phyloP scores from a whole-genome alignment of 2,329 filamentous ascomycete genomes.

The Aspergillus luchuensis region DNA sequence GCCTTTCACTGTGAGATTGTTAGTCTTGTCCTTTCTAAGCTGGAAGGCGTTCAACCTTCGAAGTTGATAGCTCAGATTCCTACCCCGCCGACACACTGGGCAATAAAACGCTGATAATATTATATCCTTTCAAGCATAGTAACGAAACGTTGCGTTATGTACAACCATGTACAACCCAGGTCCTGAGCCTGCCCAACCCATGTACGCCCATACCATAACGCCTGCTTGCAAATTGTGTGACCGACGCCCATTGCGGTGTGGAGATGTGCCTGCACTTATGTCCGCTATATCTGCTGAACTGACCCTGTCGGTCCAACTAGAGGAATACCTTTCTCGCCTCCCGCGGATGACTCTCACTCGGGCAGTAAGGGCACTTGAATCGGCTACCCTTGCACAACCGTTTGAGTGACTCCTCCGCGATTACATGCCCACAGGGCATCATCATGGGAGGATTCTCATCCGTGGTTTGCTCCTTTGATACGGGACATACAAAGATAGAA shows the following conservation, averaged over 20 bases:
- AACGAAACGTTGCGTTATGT: background rate
- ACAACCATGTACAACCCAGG: background rate
- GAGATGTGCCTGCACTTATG: constrained; percentile 14
- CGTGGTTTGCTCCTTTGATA: constrained; percentile 94
- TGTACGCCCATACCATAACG: background rate
- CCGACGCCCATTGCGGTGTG: constrained; percentile 5
- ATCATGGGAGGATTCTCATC: constrained; percentile 95
- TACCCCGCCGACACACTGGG: background rate
- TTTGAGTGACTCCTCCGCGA: constrained; percentile 80
- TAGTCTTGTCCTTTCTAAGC: background rate
- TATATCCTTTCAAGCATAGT: background rate
- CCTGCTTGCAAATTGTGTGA: background rate
- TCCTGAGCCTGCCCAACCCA: background rate
- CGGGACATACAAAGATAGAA: constrained; percentile 95
- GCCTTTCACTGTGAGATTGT: background rate
- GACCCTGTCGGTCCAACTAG: constrained; percentile 37
- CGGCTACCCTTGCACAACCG: constrained; percentile 74
- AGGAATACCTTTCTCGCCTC: constrained; percentile 75
- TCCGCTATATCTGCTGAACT: constrained; percentile 3
- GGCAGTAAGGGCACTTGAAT: constrained; percentile 98
- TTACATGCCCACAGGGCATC: constrained; percentile 92
- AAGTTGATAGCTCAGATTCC: background rate
- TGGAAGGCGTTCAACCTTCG: background rate
- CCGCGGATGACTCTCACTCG: constrained; percentile 73
- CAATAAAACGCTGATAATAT: background rate